Base-by-base conservation (phyloP, 805 yeast species). In the Barnettozyma populi region DNA sequence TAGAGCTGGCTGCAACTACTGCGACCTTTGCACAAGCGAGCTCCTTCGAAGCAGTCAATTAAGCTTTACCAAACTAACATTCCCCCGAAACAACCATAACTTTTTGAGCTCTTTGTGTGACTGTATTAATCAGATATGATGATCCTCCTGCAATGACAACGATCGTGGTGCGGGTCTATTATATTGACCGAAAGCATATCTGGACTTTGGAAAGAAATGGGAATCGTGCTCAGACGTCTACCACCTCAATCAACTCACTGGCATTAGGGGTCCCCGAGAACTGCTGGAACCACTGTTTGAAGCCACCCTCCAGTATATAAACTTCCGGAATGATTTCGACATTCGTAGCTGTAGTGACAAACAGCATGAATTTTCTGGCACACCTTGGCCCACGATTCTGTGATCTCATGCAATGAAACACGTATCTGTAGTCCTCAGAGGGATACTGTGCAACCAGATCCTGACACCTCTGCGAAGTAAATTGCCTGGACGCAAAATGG, bases 381-480 rank as follows among this genome's bases (percentile, higher is more conserved):
- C 57, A 49, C 4, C 37, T 32, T 1, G 62, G 62, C 8, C 61
- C 61, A 25, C 62, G 34, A 6, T 40, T 43, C 41, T 57, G 48
- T 7, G 60, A 55, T 45, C 62, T 43, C 61, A 58, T 58, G 31
- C 62, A 58, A 36, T 59, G 62, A 45, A 59, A 53, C 7, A 57
- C 46, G 36, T 49, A 53, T 1, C 18, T 36, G 9, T 48, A 36
- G 1, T 27, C 32, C 5, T n/a, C 23, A 16, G 36, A 8, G 2
- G 55, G 51, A 38, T 36, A 50, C 2, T 27, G 18, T 4, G 19
- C 10, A 3, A 57, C 19, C 5, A 57, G 7, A 2, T 35, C 18
- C 1, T 39, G 31, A 19, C 52, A 44, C 1, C 44, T 19, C 1
- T 19, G 27, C 2, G 31, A 18, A 7, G 35, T 29, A 27, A 59